These are phyloP conservation scores for Tricholoma sp. DNA, from an alignment of 768 basidiomycete species.

Conservation along the genomic window DNA sequence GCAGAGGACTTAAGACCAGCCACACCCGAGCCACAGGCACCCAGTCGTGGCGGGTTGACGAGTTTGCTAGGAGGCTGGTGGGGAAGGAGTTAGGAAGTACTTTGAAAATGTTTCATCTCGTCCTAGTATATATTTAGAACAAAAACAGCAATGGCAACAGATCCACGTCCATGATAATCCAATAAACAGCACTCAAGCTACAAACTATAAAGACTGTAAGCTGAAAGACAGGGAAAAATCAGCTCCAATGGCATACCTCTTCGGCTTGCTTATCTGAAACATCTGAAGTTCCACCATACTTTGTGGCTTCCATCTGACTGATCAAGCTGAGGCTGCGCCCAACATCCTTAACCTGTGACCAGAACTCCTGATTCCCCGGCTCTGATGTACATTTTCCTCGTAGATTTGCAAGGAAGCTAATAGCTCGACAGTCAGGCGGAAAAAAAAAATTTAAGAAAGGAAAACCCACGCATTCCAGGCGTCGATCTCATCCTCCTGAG, in stretches of 20 bases:
- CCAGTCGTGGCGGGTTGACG: conserved; percentile 51
- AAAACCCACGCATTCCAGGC: conserved; percentile 67
- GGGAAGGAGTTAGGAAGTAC: conserved; percentile 41
- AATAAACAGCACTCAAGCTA: neutral
- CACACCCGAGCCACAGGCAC: conserved; percentile 45
- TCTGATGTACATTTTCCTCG: conserved; percentile 46
- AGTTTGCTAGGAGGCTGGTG: conserved; percentile 81
- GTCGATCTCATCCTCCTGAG: conserved; percentile 76
- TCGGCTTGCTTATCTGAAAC: conserved; percentile 51
- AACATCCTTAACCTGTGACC: conserved; percentile 46
- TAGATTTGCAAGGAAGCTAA: conserved; percentile 58
- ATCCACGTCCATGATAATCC: neutral
- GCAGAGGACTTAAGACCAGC: conserved; percentile 46
- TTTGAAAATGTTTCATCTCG: neutral
- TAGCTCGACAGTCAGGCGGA: neutral
- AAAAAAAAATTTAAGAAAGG: neutral
- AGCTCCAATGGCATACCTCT: conserved; percentile 35
- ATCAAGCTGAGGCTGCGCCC: conserved; percentile 61
- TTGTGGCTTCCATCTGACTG: conserved; percentile 53
- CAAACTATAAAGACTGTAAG: neutral
- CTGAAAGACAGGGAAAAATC: neutral
- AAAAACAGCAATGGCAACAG: neutral
- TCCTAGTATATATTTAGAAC: neutral
- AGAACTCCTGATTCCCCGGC: conserved; percentile 65
- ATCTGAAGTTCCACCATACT: conserved; percentile 50